A percentile compares a stretch with the other conserved stretches of the same genome.
Evolutionary conservation across 305 asterid species (phyloP).

Genomic region (Fraxinus sp.): DNA sequence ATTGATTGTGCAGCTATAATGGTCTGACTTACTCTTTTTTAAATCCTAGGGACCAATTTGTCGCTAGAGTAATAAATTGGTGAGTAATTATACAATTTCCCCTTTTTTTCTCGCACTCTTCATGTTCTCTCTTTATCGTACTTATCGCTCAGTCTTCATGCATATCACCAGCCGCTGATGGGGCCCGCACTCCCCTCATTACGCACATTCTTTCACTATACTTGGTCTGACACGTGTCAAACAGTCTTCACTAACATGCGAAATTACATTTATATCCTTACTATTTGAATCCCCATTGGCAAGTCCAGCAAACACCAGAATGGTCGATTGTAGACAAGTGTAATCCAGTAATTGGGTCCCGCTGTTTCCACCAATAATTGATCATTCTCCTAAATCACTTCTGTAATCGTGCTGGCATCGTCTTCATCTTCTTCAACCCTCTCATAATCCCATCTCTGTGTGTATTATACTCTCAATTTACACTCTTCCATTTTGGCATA

Average conservation of each 20-base stretch:
- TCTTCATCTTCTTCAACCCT: background rate
- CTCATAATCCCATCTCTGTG: background rate
- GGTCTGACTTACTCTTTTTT: background rate
- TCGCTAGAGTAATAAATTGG: background rate
- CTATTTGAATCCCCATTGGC: slow-evolving; percentile 4
- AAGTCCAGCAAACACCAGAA: slow-evolving; percentile 24
- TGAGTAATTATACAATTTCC: background rate
- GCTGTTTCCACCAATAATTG: slow-evolving; percentile 41
- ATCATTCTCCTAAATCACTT: slow-evolving; percentile 41
- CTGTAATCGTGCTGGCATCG: slow-evolving; percentile 42
- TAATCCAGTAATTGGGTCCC: slow-evolving; percentile 28
- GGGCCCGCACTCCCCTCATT: slow-evolving; percentile 15
- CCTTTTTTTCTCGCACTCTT: background rate
- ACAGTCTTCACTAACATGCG: background rate
- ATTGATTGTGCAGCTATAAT: background rate
- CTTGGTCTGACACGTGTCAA: slow-evolving; percentile 1
- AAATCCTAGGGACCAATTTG: background rate
- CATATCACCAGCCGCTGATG: slow-evolving; percentile 18
- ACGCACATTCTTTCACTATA: slow-evolving; percentile 11
- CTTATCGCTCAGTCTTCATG: slow-evolving; percentile 38
- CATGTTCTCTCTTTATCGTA: slow-evolving; percentile 2
- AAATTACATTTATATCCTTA: slow-evolving; percentile 17
- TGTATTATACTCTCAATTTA: background rate
- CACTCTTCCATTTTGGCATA: background rate
- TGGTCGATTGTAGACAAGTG: slow-evolving; percentile 5